Conservation (phyloP, 768 basidiomycete genomes). For the Suillus paluster region DNA sequence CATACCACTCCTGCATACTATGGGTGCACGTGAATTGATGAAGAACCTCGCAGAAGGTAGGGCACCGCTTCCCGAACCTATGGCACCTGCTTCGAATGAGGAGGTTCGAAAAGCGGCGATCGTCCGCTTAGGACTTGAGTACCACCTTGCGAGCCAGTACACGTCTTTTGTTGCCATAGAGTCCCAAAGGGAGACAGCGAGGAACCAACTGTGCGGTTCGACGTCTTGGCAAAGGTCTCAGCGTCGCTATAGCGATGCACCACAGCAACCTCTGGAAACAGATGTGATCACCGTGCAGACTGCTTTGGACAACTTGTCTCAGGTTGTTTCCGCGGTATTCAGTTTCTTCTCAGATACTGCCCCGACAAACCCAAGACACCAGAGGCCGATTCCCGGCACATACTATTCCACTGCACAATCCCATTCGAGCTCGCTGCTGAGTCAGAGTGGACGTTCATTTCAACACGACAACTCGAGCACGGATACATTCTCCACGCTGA, state of each 20-base stretch:
- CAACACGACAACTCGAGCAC: slow-evolving; percentile 34
- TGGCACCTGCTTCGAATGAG: slow-evolving; percentile 28
- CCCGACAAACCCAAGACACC: not conserved
- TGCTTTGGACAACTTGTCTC: slow-evolving; percentile 18
- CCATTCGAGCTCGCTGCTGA: slow-evolving; percentile 1
- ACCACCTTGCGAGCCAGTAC: slow-evolving; percentile 50
- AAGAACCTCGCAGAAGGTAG: slow-evolving; percentile 48
- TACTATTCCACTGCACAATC: slow-evolving; percentile 28
- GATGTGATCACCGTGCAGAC: slow-evolving; percentile 16
- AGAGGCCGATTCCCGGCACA: slow-evolving; percentile 17
- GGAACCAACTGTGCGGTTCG: slow-evolving; percentile 10
- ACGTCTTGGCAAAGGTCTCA: slow-evolving; percentile 16
- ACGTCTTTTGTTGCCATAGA: too few relatives aligned
- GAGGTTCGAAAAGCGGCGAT: slow-evolving; percentile 49
- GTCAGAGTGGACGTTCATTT: slow-evolving; percentile 12
- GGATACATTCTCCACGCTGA: slow-evolving; percentile 50
- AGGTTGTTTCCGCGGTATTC: slow-evolving; percentile 19
- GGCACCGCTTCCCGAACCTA: slow-evolving; percentile 32
- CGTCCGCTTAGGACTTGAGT: slow-evolving; percentile 52
- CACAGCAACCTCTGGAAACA: not conserved
- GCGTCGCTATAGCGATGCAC: too few relatives aligned
- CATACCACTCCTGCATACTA: slow-evolving; percentile 53
- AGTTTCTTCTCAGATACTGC: slow-evolving; percentile 6
- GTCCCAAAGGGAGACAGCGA: slow-evolving; percentile 17
- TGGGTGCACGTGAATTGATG: slow-evolving; percentile 58